Percentiles rank a stretch among this genome's conserved stretches.
These are phyloP conservation scores for Cucurbita argyrosperma DNA, from an alignment of 306 rosid genomes.

Conservation along the genomic window DNA sequence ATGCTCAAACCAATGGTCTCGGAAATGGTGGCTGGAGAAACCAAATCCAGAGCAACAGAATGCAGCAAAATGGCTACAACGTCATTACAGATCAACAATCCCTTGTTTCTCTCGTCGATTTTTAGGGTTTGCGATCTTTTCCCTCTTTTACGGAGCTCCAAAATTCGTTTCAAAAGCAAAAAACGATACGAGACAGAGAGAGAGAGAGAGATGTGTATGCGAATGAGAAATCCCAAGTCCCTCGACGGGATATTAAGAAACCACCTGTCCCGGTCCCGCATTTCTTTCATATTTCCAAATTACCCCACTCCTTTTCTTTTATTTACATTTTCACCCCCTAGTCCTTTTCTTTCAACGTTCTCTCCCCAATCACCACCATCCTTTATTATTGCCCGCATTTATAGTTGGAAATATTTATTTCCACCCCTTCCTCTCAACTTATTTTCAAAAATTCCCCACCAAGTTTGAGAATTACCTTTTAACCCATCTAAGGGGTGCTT, in stretches of 20 bases:
- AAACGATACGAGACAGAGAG: neutral
- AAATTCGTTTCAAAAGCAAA: neutral
- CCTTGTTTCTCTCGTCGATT: neutral
- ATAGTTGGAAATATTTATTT: neutral
- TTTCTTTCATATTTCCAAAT: neutral
- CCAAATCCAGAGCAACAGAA: neutral
- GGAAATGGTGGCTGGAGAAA: neutral
- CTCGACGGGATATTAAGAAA: neutral
- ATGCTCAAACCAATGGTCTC: neutral
- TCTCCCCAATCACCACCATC: neutral
- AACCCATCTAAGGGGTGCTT: too few species aligned
- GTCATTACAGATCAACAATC: neutral
- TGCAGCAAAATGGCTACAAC: neutral
- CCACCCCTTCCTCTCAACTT: too few species aligned
- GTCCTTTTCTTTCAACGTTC: neutral
- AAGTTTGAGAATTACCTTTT: too few species aligned
- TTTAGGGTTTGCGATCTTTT: neutral
- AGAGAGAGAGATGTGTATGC: neutral
- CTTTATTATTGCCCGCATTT: neutral
- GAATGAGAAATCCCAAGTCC: neutral
- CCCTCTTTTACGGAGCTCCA: neutral
- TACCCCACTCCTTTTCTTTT: neutral
- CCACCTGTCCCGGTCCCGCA: constrained; percentile 7
- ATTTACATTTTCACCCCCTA: neutral
- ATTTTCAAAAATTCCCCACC: too few species aligned